Evolutionary conservation across 192 early-diverging fungal species (phyloP).

Genomic region (Helicostylum pulchrum): DNA sequence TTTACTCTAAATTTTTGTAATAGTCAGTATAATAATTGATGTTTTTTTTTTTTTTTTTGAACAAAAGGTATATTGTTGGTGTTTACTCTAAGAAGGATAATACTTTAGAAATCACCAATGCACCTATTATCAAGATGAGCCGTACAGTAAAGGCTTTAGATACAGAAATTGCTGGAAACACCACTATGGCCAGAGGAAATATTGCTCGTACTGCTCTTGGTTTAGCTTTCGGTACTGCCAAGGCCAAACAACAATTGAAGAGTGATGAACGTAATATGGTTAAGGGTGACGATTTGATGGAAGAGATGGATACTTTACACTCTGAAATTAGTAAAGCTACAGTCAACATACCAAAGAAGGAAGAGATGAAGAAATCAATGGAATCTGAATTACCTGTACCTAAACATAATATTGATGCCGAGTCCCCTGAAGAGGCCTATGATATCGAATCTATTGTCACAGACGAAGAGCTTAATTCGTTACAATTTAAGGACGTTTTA

Average conservation of each 20-base stretch:
- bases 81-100: conserved; percentile 69
- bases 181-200: conserved; percentile 40
- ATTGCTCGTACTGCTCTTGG: conserved; percentile 78
- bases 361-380: conserved; percentile 48
- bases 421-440: conserved; percentile 73
- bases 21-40: too few species aligned
- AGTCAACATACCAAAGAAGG: conserved; percentile 57
- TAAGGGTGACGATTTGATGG: conserved; percentile 63
- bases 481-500: conserved; percentile 57
- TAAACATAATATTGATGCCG: conserved; percentile 64
- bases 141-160: conserved; percentile 67
- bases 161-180: conserved; percentile 13
- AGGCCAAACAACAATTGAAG: conserved; percentile 75
- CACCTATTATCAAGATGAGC: conserved; percentile 59
- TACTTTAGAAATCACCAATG: conserved; percentile 57
- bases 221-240: conserved; percentile 91
- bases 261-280: conserved; percentile 86
- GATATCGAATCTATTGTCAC: conserved; percentile 72
- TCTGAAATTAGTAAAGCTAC: conserved; percentile 66
- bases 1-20: too few species aligned
- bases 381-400: conserved; percentile 72
- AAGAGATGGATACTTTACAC: conserved; percentile 62
- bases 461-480: conserved; percentile 56
- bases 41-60: conserved; percentile 1
- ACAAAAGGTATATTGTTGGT: conserved; percentile 77